Conservation (phyloP, 306 rosid genomes). For the Cicer cuneatum region DNA sequence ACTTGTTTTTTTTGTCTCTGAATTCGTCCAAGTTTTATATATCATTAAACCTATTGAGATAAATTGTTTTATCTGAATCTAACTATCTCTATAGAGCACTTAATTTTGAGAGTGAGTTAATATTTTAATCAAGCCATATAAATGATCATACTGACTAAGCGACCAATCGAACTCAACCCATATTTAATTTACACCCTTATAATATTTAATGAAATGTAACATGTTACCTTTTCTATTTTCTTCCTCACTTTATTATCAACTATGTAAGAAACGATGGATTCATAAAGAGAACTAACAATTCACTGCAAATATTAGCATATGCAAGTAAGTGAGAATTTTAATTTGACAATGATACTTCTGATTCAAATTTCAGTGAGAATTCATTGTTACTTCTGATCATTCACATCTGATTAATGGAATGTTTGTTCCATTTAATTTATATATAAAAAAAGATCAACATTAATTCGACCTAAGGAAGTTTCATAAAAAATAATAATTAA, state of each 20-base stretch:
- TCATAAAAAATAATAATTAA: neutral
- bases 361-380: neutral
- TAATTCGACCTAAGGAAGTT: neutral
- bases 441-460: neutral
- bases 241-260: neutral
- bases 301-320: neutral
- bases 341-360: neutral
- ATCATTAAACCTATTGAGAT: no score
- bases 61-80: no score
- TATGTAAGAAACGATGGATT: neutral
- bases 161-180: neutral
- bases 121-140: no score
- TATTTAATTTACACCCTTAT: neutral
- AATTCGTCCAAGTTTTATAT: no score
- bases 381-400: neutral
- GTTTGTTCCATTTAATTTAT: neutral
- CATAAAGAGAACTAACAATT: neutral
- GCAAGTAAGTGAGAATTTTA: neutral
- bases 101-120: no score
- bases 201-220: neutral
- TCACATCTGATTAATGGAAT: constrained; percentile 5
- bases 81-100: no score
- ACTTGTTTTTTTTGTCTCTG: no score
- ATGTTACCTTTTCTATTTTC: neutral
- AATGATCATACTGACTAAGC: neutral